Evolutionary conservation across 345 rosid species (phyloP).

Genomic region (Tarenaya hassleriana): DNA sequence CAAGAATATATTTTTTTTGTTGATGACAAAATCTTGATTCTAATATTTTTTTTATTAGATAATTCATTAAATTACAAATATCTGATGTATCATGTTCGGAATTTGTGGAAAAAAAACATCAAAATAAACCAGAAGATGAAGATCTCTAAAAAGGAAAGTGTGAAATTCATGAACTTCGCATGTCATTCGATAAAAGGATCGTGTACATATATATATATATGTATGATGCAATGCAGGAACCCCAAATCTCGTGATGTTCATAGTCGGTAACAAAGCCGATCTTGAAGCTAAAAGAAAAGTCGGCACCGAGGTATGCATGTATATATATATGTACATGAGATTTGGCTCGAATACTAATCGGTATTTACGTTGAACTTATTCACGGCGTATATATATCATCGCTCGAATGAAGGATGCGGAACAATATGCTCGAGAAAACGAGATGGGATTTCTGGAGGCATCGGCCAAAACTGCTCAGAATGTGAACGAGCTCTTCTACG

Average conservation of each 20-base stretch:
- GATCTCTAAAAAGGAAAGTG: no score
- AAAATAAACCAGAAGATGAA: no score
- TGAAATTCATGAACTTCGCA: neutral
- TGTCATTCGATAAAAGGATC: neutral
- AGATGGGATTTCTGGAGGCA: constrained; percentile 56
- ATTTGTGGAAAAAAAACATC: no score
- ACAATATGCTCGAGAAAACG: constrained; percentile 54
- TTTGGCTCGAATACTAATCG: neutral
- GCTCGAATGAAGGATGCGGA: constrained; percentile 57
- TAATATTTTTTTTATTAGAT: neutral
- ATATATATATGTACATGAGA: no score
- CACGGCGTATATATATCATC: neutral
- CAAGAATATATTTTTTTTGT: neutral
- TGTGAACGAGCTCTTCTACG: constrained; percentile 63
- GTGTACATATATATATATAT: neutral
- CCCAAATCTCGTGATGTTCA: constrained; percentile 55
- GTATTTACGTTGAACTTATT: neutral
- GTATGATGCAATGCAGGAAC: no score
- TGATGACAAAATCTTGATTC: neutral
- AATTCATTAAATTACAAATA: neutral
- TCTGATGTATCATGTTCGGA: neutral
- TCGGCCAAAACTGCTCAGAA: constrained; percentile 65
- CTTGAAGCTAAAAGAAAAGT: constrained; percentile 63
- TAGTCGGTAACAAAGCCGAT: constrained; percentile 74
- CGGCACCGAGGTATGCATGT: constrained; percentile 44